Evolutionary conservation across 140 eudicot species (phyloP), one percentile per base, ranked within the genome.

Genomic region (Stevia rebaudiana): DNA sequence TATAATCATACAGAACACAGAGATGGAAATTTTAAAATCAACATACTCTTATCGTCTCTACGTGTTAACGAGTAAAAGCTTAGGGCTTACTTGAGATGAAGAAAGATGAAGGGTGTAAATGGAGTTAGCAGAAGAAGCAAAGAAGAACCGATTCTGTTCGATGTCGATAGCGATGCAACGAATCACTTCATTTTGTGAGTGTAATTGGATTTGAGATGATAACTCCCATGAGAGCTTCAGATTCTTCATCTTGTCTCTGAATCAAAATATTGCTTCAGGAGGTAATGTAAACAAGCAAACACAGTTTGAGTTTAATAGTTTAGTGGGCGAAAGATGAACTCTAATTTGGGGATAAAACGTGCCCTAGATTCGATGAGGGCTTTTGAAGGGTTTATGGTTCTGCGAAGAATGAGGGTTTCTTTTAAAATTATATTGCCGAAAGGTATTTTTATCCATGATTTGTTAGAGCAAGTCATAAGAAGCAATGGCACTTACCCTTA

Each of bases 111-210:
- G 25, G 42, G 85, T 36, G 79, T 91, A 91, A 3, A 91, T 67
- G 75, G 72, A 31, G 75, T 83, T 83, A 63, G 82, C 70, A 22
- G 96, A 82, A 19, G 98, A 87, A 35, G 96, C 86, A n/a, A 91
- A 87, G 76, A 87, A 87, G 74, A 87, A 78, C 11, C 98, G 95
- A 63, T 81, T 84, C 47, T 76, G 86, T 64, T 91, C 98, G 63
- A 91, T 78, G 65, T 91, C 98, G 49, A 91, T 44, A 52, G 96
- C 83, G 22, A 85, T 69, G 51, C 85, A 82, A 15, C 81, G 82
- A 23, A 91, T 41, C 21, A 37, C 69, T 79, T 75, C 88, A 17
- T 70, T 79, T 22, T 73, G 75, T 10, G 80, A 75, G 24, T 81
- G 89, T 55, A 91, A 73, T 61, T 79, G 66, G 25, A 91, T 41